Conservation (phyloP, 768 basidiomycete genomes). For the Mycena maculata region DNA sequence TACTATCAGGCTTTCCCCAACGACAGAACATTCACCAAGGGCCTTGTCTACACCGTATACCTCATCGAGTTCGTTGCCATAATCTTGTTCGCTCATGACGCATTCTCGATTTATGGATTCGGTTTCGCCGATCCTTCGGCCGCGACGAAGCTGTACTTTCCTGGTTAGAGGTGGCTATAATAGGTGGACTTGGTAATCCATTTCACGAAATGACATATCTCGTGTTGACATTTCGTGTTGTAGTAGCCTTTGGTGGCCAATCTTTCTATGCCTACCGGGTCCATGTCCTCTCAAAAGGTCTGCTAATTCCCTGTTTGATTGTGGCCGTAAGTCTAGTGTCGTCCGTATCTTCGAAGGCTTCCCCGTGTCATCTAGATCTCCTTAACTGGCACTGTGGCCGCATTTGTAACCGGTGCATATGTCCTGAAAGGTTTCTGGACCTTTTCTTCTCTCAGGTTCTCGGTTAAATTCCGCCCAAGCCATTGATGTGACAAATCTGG, state of each 20-base stretch:
- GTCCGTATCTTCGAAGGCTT: too few relatives aligned
- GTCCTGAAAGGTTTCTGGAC: too few relatives aligned
- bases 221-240: background rate
- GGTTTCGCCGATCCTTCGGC: background rate
- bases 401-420: background rate
- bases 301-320: background rate
- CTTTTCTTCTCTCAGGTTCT: too few relatives aligned
- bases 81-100: background rate
- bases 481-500: background rate
- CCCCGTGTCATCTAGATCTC: background rate
- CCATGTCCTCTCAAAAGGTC: background rate
- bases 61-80: background rate
- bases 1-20: constrained; percentile 1
- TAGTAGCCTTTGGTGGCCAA: background rate
- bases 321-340: background rate
- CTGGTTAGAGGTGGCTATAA: background rate
- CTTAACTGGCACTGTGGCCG: background rate
- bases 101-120: background rate
- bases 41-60: background rate
- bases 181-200: background rate
- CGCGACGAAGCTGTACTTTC: background rate
- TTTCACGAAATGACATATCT: background rate
- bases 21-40: background rate
- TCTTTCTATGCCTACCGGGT: background rate
- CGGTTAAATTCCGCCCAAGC: background rate